Evolutionary conservation across 257 asterid species (phyloP), one percentile per base, ranked within the genome.

Genomic region (Hygrophila difformis): DNA sequence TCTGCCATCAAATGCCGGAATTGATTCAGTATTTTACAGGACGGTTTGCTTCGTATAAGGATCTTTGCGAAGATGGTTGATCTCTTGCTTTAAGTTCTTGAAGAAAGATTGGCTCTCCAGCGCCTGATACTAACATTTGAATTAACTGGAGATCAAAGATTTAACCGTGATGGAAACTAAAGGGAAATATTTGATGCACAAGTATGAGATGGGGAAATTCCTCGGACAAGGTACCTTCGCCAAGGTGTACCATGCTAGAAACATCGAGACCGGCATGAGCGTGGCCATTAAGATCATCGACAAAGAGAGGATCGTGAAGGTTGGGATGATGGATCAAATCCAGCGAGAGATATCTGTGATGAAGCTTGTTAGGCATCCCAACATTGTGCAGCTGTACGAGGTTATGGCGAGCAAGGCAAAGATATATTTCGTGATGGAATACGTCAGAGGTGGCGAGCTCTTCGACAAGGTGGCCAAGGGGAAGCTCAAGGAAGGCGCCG

Each of bases 171-270:
- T 83, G 94, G 93, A 77, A 39, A 60, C 34, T 23, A 66, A 77
- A 56, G 75, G 77, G 31, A 47, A 65, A 21, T 39, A 70, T 1
- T 47, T 84, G 70, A 74, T 87, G 92, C 60, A 74, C 31, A 65
- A 63, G 47, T 87, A 78, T 20, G 93, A 81, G 71, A 23, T 87
- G 47, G 93, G 95, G 58, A 83, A 78, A 69, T 35, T 80, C 66
- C 75, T 87, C 14, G 97, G 97, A 36, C 95, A 87, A 67, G 97
- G 95, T 15, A 72, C 79, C 59, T 83, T 78, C 41, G 95, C 97
- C 14, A 83, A 83, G 76, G 97, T 87, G 13, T 58, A 80, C 67
- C 93, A 63, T 38, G 97, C 81, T 2, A 71, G 83, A 53, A 71
- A 76, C 18, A 22, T 87, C 44, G 53, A 62, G 51, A 74, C 61